Percentiles rank a stretch among this genome's conserved stretches.
Evolutionary conservation across 1,284 basidiomycete species (phyloP).

Genomic region (Anthracocystis setariae): DNA sequence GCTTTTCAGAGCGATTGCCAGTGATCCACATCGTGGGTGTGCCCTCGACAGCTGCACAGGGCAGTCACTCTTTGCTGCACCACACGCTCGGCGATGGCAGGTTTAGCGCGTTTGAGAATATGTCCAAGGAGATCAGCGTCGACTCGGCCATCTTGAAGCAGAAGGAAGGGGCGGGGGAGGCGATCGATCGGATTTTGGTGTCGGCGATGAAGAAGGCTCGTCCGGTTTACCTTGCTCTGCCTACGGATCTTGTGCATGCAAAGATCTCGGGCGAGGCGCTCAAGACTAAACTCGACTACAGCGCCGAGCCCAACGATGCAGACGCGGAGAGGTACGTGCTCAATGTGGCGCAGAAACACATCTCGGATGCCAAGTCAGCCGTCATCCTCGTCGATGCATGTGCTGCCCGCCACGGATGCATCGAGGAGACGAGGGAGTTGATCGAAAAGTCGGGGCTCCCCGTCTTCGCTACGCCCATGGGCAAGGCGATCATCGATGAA

Average conservation of each 20-base stretch:
- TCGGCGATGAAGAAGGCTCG: conserved; percentile 79
- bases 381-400: conserved; percentile 90
- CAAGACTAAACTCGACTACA: conserved; percentile 70
- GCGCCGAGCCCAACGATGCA: conserved; percentile 70
- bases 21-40: conserved; percentile 90
- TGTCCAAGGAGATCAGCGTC: conserved; percentile 79
- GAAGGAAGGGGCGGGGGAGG: conserved; percentile 69
- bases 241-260: conserved; percentile 81
- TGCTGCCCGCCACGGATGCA: conserved; percentile 80
- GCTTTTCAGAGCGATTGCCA: conserved; percentile 84
- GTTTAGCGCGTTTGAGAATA: conserved; percentile 80
- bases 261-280: conserved; percentile 78
- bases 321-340: conserved; percentile 79
- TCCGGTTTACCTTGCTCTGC: conserved; percentile 87
- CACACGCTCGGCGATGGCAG: conserved; percentile 66
- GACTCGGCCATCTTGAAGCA: conserved; percentile 72
- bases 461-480: conserved; percentile 79
- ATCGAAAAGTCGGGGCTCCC: conserved; percentile 74
- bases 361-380: conserved; percentile 76
- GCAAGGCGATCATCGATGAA: conserved; percentile 84
- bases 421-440: conserved; percentile 77
- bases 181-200: conserved; percentile 83
- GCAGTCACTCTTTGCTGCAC: conserved; percentile 68
- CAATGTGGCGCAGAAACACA: conserved; percentile 68
- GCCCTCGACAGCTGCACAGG: conserved; percentile 80